These are phyloP conservation scores for Fraxinus baroniana DNA, from an alignment of 305 asterid genomes.

Conservation along the genomic window DNA sequence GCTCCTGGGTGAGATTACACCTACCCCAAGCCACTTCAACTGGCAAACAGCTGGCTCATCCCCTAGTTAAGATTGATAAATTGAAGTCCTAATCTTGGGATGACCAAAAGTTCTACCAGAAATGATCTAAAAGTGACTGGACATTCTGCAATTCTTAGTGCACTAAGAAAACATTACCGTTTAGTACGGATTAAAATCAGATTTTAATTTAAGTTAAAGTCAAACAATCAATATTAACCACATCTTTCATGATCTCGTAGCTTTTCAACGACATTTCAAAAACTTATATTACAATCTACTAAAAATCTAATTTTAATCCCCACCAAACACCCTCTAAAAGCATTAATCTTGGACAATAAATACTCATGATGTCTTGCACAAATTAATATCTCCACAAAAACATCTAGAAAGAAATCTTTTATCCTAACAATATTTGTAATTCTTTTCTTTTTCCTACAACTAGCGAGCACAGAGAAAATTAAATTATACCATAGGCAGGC, in stretches of 20 bases:
- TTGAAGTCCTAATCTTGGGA: slow-evolving; percentile 1
- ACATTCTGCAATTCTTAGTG: neutral
- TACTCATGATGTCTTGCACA: neutral
- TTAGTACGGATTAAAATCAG: too few species aligned
- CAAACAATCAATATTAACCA: too few species aligned
- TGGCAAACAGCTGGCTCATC: neutral
- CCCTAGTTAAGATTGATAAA: neutral
- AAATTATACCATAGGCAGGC: neutral
- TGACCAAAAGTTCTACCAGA: neutral
- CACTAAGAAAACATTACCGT: neutral
- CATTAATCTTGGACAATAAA: neutral
- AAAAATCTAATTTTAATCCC: too few species aligned
- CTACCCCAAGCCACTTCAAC: neutral
- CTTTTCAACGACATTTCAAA: too few species aligned
- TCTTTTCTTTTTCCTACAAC: neutral
- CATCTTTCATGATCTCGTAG: too few species aligned
- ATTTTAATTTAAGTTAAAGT: too few species aligned
- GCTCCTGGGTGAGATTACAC: neutral
- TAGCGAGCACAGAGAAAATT: neutral
- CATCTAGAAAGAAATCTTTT: neutral
- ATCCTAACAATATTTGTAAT: neutral
- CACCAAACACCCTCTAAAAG: neutral
- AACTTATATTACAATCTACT: too few species aligned
- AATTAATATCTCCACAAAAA: neutral
- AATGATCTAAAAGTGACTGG: neutral